Percentiles rank a stretch among this genome's conserved stretches.
Conservation (phyloP, 2,329 filamentous ascomycete species). For the Xylariomycetidae sp. region DNA sequence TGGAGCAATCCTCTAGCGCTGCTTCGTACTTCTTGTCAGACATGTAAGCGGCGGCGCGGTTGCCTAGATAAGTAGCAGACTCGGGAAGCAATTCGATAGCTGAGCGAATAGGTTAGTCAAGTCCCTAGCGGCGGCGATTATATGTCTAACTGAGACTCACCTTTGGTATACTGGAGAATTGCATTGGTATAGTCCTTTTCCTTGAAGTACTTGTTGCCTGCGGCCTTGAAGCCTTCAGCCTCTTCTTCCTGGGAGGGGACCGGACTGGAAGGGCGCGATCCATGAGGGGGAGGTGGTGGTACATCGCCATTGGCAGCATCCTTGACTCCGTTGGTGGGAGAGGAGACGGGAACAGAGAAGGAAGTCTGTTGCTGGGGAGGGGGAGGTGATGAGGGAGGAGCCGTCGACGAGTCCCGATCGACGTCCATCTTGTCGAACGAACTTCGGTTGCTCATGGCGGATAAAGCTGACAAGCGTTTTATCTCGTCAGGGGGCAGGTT, state of each 20-base stretch:
- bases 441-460: constrained; percentile 55
- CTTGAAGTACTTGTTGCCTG: constrained; percentile 97
- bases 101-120: constrained; percentile 36
- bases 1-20: constrained; percentile 82
- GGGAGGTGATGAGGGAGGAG: constrained; percentile 48
- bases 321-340: constrained; percentile 37
- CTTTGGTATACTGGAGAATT: constrained; percentile 91
- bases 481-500: constrained; percentile 89
- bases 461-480: constrained; percentile 67
- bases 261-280: constrained; percentile 57
- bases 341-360: constrained; percentile 44
- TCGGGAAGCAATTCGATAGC: constrained; percentile 83
- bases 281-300: constrained; percentile 69
- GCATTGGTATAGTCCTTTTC: constrained; percentile 83
- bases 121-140: too few species aligned
- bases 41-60: constrained; percentile 93
- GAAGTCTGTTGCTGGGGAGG: constrained; percentile 36
- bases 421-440: constrained; percentile 64
- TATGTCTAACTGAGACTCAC: too few species aligned
- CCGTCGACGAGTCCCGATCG: constrained; percentile 59
- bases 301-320: constrained; percentile 42
- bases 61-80: constrained; percentile 87
- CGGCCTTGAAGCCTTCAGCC: constrained; percentile 85
- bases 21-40: constrained; percentile 73
- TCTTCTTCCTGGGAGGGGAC: constrained; percentile 59